These are phyloP conservation scores for Hypoxylon perforatum DNA, from an alignment of 495 filamentous ascomycete species.

Conservation along the genomic window DNA sequence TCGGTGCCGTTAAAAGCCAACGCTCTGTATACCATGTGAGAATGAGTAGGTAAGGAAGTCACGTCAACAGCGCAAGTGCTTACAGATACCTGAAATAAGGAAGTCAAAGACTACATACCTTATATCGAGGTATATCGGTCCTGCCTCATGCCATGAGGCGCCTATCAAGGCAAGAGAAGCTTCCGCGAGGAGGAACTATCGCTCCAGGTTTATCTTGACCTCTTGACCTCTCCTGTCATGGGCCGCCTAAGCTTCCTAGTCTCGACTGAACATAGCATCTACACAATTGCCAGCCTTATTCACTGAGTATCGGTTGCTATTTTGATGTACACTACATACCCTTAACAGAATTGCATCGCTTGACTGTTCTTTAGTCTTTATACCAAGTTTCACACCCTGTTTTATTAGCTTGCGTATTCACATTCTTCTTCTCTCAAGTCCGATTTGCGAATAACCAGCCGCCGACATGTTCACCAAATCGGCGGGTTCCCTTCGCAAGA, in stretches of 20 bases:
- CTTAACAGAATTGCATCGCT: neutral
- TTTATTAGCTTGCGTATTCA: neutral
- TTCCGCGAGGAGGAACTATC: neutral
- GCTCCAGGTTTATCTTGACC: neutral
- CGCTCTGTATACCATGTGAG: no score
- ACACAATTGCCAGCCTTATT: neutral
- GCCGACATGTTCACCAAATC: constrained; percentile 11
- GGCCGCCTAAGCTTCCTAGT: no score
- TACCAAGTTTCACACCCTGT: neutral
- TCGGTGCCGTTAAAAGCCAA: no score
- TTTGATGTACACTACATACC: neutral
- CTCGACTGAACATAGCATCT: neutral
- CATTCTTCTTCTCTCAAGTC: neutral
- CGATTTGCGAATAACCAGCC: neutral
- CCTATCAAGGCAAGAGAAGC: constrained; percentile 11
- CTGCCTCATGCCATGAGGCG: constrained; percentile 1
- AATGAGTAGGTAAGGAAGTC: neutral
- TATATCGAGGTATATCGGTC: constrained; percentile 15
- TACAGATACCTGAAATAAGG: neutral
- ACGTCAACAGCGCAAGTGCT: neutral
- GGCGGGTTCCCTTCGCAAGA: constrained; percentile 14
- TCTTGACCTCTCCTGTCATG: neutral
- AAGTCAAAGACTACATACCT: neutral
- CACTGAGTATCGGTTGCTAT: constrained; percentile 7
- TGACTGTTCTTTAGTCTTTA: constrained; percentile 7